Percentiles rank a stretch among this genome's conserved stretches.
Evolutionary conservation across 192 early-diverging fungal species (phyloP).

Genomic region (Podila epicladia): DNA sequence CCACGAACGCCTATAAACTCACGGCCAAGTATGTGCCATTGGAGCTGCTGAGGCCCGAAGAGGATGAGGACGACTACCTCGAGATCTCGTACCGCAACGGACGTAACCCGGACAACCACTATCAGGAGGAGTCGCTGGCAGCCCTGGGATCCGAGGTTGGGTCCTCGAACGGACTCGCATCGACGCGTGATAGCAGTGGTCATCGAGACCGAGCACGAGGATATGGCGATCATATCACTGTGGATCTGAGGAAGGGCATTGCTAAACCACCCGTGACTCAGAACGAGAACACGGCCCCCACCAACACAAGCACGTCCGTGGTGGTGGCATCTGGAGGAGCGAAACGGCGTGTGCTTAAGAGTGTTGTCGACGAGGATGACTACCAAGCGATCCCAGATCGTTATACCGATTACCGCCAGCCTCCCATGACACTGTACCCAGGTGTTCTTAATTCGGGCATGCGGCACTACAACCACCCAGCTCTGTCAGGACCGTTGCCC

Average conservation of each 20-base stretch:
- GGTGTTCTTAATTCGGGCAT: conserved; percentile 82
- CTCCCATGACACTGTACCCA: conserved; percentile 73
- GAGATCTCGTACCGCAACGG: background rate
- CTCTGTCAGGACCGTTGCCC: conserved; percentile 70
- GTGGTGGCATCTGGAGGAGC: background rate
- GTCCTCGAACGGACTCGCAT: conserved; percentile 1
- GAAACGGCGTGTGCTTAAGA: conserved; percentile 15
- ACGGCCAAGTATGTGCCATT: conserved; percentile 61
- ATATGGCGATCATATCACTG: conserved; percentile 7
- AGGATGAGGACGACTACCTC: conserved; percentile 1
- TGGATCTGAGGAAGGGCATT: conserved; percentile 2
- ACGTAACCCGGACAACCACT: background rate
- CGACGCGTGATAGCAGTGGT: background rate
- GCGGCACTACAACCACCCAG: conserved; percentile 74
- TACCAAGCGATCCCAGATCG: conserved; percentile 68
- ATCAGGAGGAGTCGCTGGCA: background rate
- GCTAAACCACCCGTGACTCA: background rate
- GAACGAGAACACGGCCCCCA: too few relatives aligned
- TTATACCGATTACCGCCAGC: conserved; percentile 78
- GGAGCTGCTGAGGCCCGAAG: conserved; percentile 37
- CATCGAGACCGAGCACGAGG: conserved; percentile 5
- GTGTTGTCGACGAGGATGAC: conserved; percentile 69
- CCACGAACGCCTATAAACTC: conserved; percentile 53
- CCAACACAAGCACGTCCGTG: background rate
- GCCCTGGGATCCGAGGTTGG: background rate